Evolutionary conservation across 2,329 filamentous ascomycete genomes (phyloP), one percentile per base, ranked within the genome.

Genomic region (Tolypocladium sp.): DNA sequence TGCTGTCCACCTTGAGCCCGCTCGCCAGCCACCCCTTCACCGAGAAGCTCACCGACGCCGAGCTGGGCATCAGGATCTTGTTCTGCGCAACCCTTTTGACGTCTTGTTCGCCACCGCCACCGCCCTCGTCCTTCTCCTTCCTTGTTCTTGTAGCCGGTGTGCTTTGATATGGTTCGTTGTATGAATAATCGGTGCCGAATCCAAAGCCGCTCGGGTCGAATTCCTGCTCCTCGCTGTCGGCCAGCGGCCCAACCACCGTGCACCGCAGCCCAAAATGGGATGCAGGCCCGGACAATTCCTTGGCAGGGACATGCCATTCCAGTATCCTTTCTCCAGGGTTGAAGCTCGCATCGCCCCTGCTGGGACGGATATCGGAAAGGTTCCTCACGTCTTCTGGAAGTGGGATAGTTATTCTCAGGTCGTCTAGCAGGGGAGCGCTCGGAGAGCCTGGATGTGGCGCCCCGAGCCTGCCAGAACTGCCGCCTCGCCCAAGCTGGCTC

Each of bases 301-400:
- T 92, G 30, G 84, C 82, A 1, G 87, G 84, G 46, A 97, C 85
- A 59, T 86, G 83, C 93, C 93, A 97, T 72, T 96, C 90, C 10
- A 97, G 78, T 1, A 82, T 72, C 54, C 82, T 82, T 56, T 90
- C 91, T 2, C 85, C 86, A 0, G 89, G 85, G 58, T 84, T 89
- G 75, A 92, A 97, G 59, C 83, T 86, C 2, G 91, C 92, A 65
- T 97, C 93, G 41, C 92, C 93, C 63, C 85, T 86, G 64, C 86
- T 90, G 2, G 92, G 84, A 59, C 91, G 84, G 58, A 97, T 82
- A 68, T 97, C 92, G 6, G 86, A 86, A 20, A 97, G 78, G 69
- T 92, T 96, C 60, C 91, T 86, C 56, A 97, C 91, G 33, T 85
- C 83, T 4, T 83, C 75, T 3, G 93, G 90, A 13, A 97, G 81